These are phyloP conservation scores for Mortierella sp. DNA, from an alignment of 371 early-diverging fungal genomes.

Conservation along the genomic window DNA sequence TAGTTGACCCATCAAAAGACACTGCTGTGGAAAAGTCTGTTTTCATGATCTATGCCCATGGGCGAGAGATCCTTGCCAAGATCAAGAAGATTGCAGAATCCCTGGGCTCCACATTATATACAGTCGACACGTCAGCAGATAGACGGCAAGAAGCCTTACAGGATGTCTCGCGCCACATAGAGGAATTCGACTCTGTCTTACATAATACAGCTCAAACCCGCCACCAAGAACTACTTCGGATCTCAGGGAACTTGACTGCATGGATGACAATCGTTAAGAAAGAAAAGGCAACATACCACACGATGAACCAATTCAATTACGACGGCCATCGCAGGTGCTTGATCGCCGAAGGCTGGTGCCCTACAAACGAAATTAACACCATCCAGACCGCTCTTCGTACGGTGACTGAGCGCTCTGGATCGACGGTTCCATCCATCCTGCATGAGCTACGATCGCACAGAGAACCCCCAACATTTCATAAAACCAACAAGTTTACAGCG, in stretches of 20 bases:
- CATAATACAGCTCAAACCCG: slow-evolving; percentile 88
- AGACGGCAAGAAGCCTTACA: slow-evolving; percentile 81
- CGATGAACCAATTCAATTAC: slow-evolving; percentile 95
- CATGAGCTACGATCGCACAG: slow-evolving; percentile 85
- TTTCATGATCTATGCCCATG: slow-evolving; percentile 97
- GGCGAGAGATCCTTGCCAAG: slow-evolving; percentile 88
- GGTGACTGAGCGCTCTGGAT: slow-evolving; percentile 90
- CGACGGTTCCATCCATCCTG: slow-evolving; percentile 88
- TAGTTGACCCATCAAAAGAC: slow-evolving; percentile 88
- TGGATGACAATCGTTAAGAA: slow-evolving; percentile 95
- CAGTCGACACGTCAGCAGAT: slow-evolving; percentile 85
- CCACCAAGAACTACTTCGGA: slow-evolving; percentile 82
- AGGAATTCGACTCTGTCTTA: slow-evolving; percentile 69
- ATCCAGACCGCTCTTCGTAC: slow-evolving; percentile 86
- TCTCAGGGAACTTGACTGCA: slow-evolving; percentile 83
- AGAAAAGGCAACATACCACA: slow-evolving; percentile 97
- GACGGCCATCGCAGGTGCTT: slow-evolving; percentile 92
- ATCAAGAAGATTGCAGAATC: slow-evolving; percentile 95
- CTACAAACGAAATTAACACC: slow-evolving; percentile 81
- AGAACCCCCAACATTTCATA: slow-evolving; percentile 96
- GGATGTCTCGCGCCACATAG: slow-evolving; percentile 48
- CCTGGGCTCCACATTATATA: slow-evolving; percentile 95
- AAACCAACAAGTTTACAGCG: slow-evolving; percentile 95
- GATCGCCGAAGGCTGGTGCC: slow-evolving; percentile 99
- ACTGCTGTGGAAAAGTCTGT: slow-evolving; percentile 92